A percentile compares a stretch with the other conserved stretches of the same genome.
These are phyloP conservation scores for Cladorrhinum samala DNA, from an alignment of 495 filamentous ascomycete genomes.

Conservation along the genomic window DNA sequence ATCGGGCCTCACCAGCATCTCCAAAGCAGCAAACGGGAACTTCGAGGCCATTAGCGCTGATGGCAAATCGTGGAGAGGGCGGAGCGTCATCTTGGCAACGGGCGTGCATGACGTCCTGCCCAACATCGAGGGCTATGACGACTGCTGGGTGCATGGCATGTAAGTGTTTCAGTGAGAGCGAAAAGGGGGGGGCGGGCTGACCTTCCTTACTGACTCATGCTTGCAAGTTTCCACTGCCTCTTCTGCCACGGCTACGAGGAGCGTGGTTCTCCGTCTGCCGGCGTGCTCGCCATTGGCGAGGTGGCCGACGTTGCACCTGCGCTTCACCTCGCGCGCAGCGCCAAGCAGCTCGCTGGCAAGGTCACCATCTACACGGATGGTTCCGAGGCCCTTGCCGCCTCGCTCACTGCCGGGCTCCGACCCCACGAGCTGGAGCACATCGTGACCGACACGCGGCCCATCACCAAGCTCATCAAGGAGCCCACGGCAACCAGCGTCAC, in stretches of 20 bases:
- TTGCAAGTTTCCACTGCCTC: conserved; percentile 21
- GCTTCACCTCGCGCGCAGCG: conserved; percentile 12
- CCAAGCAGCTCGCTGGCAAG: conserved; percentile 5
- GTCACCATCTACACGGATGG: conserved; percentile 23
- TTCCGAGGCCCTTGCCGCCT: conserved; percentile 1
- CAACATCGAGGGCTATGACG: conserved; percentile 28
- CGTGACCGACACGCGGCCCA: no score
- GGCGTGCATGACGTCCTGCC: conserved; percentile 39
- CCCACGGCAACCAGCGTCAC: no score
- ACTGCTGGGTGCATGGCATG: conserved; percentile 40
- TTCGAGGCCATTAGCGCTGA: conserved; percentile 33
- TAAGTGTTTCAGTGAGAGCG: no score
- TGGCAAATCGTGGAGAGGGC: conserved; percentile 30
- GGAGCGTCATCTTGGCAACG: conserved; percentile 46
- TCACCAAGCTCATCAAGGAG: no score
- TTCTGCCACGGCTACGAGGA: conserved; percentile 26
- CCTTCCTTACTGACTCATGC: not conserved
- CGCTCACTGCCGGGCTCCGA: conserved; percentile 6
- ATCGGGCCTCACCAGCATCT: conserved; percentile 23
- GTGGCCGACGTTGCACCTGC: not conserved
- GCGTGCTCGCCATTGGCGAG: conserved; percentile 10
- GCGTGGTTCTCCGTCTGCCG: conserved; percentile 5
- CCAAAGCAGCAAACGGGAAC: conserved; percentile 15
- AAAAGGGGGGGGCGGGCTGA: not conserved
- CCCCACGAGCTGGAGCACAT: not conserved